Conservation (phyloP, 805 yeast genomes). For the Naumovozyma castellii region DNA sequence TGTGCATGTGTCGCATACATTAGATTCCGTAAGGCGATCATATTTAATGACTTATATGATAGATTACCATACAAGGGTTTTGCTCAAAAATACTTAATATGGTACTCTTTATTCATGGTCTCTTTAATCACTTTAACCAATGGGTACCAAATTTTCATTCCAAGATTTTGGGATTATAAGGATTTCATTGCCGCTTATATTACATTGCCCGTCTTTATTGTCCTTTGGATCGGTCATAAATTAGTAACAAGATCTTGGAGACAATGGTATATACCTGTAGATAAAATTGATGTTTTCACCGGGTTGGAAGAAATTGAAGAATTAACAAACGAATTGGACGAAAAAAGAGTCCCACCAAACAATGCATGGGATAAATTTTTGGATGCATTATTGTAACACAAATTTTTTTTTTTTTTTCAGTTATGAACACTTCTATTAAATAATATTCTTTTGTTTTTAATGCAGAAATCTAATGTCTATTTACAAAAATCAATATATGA, state of each 20-base stretch:
- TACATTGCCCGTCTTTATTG: slow-evolving; percentile 38
- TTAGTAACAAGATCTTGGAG: slow-evolving; percentile 36
- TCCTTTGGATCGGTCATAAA: slow-evolving; percentile 51
- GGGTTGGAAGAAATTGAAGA: slow-evolving; percentile 55
- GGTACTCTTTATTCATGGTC: slow-evolving; percentile 42
- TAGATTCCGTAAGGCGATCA: slow-evolving; percentile 57
- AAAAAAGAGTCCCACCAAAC: slow-evolving; percentile 15
- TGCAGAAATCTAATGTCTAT: too few relatives aligned
- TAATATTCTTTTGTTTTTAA: too few relatives aligned
- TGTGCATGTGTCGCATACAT: slow-evolving; percentile 43
- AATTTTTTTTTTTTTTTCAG: not conserved
- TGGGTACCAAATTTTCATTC: slow-evolving; percentile 59
- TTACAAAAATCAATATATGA: too few relatives aligned
- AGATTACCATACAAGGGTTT: slow-evolving; percentile 50
- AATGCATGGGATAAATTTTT: slow-evolving; percentile 14
- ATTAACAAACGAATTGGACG: slow-evolving; percentile 32
- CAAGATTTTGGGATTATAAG: slow-evolving; percentile 37
- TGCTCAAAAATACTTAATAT: slow-evolving; percentile 51
- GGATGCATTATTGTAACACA: slow-evolving; percentile 13
- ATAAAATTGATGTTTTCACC: slow-evolving; percentile 49
- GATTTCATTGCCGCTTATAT: slow-evolving; percentile 68
- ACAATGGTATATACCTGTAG: slow-evolving; percentile 40
- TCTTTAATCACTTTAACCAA: slow-evolving; percentile 54
- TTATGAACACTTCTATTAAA: too few relatives aligned
- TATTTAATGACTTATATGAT: slow-evolving; percentile 41